Percentiles rank a stretch among this genome's conserved stretches.
Evolutionary conservation across 768 basidiomycete genomes (phyloP).

Genomic region (Tulasnella sp.): DNA sequence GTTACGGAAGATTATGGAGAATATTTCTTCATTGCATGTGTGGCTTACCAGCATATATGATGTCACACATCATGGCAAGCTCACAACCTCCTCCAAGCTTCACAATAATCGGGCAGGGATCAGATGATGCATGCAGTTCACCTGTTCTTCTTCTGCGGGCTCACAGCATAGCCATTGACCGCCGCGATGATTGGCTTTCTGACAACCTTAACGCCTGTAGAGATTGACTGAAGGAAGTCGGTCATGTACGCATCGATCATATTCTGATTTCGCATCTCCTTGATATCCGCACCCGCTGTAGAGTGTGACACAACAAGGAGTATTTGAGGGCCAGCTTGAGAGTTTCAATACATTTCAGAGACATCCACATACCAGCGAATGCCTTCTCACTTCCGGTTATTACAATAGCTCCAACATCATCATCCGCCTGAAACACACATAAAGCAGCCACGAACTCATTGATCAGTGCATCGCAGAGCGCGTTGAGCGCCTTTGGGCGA

Average conservation of each 20-base stretch:
- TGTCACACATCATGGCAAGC: conserved; percentile 68
- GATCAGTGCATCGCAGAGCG: conserved; percentile 70
- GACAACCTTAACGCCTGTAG: conserved; percentile 59
- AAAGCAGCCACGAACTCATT: conserved; percentile 71
- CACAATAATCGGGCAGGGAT: not conserved
- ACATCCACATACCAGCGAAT: conserved; percentile 76
- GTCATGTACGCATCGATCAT: conserved; percentile 80
- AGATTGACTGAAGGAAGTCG: conserved; percentile 62
- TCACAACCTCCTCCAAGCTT: conserved; percentile 97
- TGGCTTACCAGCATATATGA: not conserved
- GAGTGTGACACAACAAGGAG: not conserved
- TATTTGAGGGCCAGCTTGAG: too few species aligned
- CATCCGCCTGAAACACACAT: conserved; percentile 56
- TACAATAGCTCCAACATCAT: conserved; percentile 69
- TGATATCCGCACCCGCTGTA: conserved; percentile 92
- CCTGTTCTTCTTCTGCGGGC: conserved; percentile 13
- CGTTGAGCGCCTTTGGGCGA: conserved; percentile 82
- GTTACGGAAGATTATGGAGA: too few species aligned
- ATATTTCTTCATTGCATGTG: too few species aligned
- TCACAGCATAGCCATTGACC: conserved; percentile 81
- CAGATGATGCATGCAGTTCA: not conserved
- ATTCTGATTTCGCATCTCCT: conserved; percentile 96
- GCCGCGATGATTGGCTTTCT: conserved; percentile 94
- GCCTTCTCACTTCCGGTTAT: conserved; percentile 86
- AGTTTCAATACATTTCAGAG: too few species aligned